phyloP scores from a whole-genome alignment of 441 rosid genomes.

The Croton laevigatus region DNA sequence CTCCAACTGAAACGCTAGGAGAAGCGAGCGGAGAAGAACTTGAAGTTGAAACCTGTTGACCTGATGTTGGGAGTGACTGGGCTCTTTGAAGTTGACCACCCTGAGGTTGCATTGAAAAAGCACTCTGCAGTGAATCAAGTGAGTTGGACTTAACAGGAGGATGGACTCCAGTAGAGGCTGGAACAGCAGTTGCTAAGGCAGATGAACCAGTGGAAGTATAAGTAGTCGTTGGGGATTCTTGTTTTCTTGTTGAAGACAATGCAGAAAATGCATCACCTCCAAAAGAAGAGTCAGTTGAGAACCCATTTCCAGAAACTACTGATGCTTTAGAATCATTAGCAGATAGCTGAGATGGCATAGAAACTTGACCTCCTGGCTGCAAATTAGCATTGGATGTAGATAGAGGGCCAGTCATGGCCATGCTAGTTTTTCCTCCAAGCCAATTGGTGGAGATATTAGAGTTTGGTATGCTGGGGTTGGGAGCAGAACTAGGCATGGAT shows the following conservation, averaged over 20 bases:
- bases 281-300: constrained; percentile 39
- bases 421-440: constrained; percentile 52
- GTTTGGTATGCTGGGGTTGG: constrained; percentile 38
- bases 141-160: constrained; percentile 56
- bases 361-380: constrained; percentile 41
- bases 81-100: constrained; percentile 56
- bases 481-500: constrained; percentile 33
- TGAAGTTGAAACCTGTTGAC: constrained; percentile 51
- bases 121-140: constrained; percentile 65
- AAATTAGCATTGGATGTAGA: constrained; percentile 37
- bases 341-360: constrained; percentile 36
- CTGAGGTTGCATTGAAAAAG: constrained; percentile 56
- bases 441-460: constrained; percentile 49
- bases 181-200: constrained; percentile 42
- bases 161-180: constrained; percentile 47
- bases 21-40: constrained; percentile 44
- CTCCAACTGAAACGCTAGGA: constrained; percentile 51
- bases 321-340: constrained; percentile 47
- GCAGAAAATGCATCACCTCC: constrained; percentile 66
- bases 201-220: constrained; percentile 43
- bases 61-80: constrained; percentile 44
- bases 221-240: constrained; percentile 43
- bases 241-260: constrained; percentile 39
- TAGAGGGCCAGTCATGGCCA: constrained; percentile 41
- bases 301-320: constrained; percentile 66